Evolutionary conservation across 805 yeast species (phyloP), one percentile per base, ranked within the genome.

Genomic region (Lipomyces sp.): DNA sequence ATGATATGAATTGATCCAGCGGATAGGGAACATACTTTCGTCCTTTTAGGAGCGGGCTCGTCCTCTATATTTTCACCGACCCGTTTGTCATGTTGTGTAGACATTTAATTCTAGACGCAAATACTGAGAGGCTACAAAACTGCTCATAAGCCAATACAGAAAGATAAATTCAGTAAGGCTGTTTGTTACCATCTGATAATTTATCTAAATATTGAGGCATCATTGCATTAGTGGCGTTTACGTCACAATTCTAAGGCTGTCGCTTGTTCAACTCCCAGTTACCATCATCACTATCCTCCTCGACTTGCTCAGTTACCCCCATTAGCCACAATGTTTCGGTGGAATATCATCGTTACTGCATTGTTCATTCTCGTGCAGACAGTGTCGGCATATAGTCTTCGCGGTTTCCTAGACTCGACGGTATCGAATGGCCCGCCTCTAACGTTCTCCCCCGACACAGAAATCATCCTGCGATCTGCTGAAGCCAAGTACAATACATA

Each of bases 361-460:
- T 53, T 55, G 35, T 6, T 53, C 32, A 3, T 18, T 18, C 30
- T 51, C 7, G 53, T 58, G 18, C 61, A 53, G 37, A 13, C 39
- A 4, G 57, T 59, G 2, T 62, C 65, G n/a, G 67, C 65, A 4
- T 57, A 60, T 55, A 63, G 63, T 5, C 55, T 65, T 13, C 61
- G 69, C 18, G 69, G 66, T n/a, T 63, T 53, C 39, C 64, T 65
- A 34, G 64, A 53, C 45, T 29, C 60, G 33, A 29, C 64, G 4
- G 57, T 50, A n/a, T 6, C 66, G 13, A 33, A 33, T 10, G 30
- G 34, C 11, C 54, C 1, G 6, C 62, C 30, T 11, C 13, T 65
- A 30, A 33, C 33, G 13, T 56, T 30, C 55, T 11, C 56, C n/a
- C 51, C 69, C 4, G 34, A 65, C 15, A 66, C 70, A 5, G 58